Evolutionary conservation across 768 basidiomycete species (phyloP).

Genomic region (Russula compacta): DNA sequence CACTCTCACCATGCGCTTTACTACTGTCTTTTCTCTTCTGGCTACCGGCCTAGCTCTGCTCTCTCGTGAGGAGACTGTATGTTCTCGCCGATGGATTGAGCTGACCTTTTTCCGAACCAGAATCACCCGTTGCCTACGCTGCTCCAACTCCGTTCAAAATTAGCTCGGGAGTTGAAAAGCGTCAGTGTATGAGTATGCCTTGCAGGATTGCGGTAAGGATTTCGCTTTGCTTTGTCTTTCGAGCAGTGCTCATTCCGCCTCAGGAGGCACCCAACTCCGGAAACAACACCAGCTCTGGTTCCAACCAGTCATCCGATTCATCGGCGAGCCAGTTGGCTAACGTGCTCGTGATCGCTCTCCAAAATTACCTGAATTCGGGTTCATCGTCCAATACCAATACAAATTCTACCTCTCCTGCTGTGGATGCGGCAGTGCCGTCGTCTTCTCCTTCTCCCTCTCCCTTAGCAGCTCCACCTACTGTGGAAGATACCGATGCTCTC

Average conservation of each 20-base stretch:
- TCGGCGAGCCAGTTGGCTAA: background rate
- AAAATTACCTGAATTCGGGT: background rate
- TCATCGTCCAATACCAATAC: background rate
- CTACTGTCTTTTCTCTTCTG: background rate
- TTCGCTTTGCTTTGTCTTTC: background rate
- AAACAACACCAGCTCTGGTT: no score
- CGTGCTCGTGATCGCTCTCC: background rate
- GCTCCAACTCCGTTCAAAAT: background rate
- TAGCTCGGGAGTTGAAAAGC: background rate
- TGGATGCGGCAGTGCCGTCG: background rate
- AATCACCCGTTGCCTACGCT: background rate
- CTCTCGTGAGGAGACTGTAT: background rate
- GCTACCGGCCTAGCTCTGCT: background rate
- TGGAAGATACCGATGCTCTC: no score
- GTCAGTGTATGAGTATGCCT: fast-evolving
- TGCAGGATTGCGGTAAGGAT: background rate
- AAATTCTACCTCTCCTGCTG: no score
- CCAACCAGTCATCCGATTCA: no score
- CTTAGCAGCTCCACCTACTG: no score
- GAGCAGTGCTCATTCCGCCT: background rate
- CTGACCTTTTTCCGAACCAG: background rate
- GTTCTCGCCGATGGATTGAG: background rate
- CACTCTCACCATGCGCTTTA: background rate
- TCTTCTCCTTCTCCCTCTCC: no score
- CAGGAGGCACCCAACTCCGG: background rate